Evolutionary conservation across 2,329 filamentous ascomycete species (phyloP).

Genomic region (Knoxdaviesia capensis): DNA sequence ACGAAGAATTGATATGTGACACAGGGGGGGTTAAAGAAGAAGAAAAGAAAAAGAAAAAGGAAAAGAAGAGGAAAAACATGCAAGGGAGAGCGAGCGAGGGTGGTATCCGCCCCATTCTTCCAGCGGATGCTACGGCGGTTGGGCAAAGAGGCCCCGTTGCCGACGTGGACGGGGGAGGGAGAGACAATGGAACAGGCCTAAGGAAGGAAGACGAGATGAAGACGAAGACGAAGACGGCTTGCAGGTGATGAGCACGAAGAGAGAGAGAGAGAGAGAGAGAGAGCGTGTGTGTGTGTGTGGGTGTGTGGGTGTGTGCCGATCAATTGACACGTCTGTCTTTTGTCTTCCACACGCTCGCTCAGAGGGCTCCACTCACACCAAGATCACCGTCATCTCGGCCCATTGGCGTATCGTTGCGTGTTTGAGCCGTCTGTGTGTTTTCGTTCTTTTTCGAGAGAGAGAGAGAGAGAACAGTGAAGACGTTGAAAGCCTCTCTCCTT

Average conservation of each 20-base stretch:
- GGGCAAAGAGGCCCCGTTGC: too few relatives aligned
- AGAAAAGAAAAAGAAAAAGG: not conserved
- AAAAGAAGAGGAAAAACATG: not conserved
- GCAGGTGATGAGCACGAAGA: not conserved
- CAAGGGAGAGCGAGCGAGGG: not conserved
- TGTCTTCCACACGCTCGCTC: too few relatives aligned
- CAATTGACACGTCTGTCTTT: too few relatives aligned
- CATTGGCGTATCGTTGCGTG: too few relatives aligned
- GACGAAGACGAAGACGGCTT: conserved; percentile 10
- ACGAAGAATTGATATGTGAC: too few relatives aligned
- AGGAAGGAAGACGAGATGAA: conserved; percentile 7
- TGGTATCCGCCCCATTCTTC: not conserved
- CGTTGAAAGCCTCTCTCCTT: not conserved
- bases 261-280: not conserved
- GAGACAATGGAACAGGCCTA: not conserved
- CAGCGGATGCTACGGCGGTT: too few relatives aligned
- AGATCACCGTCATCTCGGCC: too few relatives aligned
- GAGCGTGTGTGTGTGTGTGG: not conserved
- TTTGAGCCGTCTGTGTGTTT: too few relatives aligned
- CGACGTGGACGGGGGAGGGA: too few relatives aligned
- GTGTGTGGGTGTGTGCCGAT: not conserved
- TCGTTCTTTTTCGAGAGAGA: not conserved
- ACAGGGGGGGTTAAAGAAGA: not conserved
- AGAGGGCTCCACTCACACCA: too few relatives aligned
- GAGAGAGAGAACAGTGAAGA: not conserved